Percentiles rank a stretch among this genome's conserved stretches.
These are phyloP conservation scores for Saturnispora quitensis DNA, from an alignment of 805 yeast genomes.

Conservation along the genomic window DNA sequence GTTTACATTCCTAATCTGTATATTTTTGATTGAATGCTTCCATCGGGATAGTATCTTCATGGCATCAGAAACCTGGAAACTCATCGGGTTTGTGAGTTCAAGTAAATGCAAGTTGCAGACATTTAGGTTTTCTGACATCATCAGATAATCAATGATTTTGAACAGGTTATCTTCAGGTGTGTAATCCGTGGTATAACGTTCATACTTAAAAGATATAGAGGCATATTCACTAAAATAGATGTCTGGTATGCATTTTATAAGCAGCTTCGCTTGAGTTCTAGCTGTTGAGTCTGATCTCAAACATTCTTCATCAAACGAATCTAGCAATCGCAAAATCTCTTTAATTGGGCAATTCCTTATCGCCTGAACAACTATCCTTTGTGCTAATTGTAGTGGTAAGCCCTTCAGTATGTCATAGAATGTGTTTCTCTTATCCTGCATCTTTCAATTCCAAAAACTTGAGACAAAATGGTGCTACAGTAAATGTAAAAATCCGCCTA, in stretches of 20 bases:
- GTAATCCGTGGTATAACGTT: constrained; percentile 1
- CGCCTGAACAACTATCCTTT: background rate
- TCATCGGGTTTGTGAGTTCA: background rate
- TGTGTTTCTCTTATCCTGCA: background rate
- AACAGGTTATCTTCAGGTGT: background rate
- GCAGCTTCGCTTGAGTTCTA: background rate
- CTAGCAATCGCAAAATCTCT: background rate
- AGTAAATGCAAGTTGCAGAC: background rate
- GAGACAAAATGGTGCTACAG: background rate
- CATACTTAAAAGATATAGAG: constrained; percentile 1
- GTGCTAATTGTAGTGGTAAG: background rate
- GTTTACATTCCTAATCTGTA: background rate
- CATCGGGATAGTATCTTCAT: background rate
- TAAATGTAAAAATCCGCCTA: background rate
- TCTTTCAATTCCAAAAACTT: background rate
- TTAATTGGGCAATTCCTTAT: background rate
- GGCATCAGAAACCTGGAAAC: constrained; percentile 1
- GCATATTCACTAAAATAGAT: background rate
- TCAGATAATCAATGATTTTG: background rate
- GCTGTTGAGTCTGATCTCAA: background rate
- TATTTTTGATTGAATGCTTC: background rate
- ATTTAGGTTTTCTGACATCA: background rate
- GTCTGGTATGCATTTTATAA: background rate
- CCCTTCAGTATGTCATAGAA: background rate
- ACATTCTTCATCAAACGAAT: background rate